phyloP scores from a whole-genome alignment of 495 filamentous ascomycete genomes.

The Aspergillus biplanus region DNA sequence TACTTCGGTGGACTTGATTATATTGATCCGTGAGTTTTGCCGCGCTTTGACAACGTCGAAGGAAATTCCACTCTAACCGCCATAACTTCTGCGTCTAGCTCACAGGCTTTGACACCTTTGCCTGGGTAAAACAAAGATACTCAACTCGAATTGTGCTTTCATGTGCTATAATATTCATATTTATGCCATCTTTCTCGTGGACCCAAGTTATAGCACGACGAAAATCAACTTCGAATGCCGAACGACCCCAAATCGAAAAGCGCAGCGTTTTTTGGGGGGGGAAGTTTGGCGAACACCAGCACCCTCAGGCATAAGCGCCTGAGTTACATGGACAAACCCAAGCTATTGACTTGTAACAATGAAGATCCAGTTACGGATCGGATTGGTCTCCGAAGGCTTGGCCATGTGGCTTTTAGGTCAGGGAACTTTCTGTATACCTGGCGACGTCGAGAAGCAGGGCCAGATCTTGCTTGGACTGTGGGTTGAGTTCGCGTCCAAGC shows the following conservation, averaged over 20 bases:
- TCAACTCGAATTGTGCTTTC: not conserved
- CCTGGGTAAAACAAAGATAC: conserved; percentile 23
- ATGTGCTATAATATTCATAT: not conserved
- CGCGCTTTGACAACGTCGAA: not conserved
- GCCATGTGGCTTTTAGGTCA: conserved; percentile 40
- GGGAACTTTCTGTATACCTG: conserved; percentile 23
- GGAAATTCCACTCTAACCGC: conserved; percentile 6
- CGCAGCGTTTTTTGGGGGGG: conserved; percentile 9
- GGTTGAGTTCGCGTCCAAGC: conserved; percentile 48
- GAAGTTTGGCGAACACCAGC: not conserved
- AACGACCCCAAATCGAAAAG: not conserved
- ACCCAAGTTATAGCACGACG: not conserved
- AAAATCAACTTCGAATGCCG: not conserved
- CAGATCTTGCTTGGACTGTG: conserved; percentile 15
- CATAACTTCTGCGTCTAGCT: conserved; percentile 9
- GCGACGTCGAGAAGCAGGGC: conserved; percentile 24
- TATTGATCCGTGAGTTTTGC: conserved; percentile 47
- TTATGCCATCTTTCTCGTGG: not conserved
- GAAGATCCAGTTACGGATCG: conserved; percentile 42
- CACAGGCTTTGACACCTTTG: conserved; percentile 21
- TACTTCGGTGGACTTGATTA: conserved; percentile 54
- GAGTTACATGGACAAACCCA: conserved; percentile 35
- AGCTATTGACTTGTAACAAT: conserved; percentile 54
- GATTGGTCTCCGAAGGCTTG: conserved; percentile 51
- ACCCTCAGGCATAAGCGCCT: conserved; percentile 32